Base-by-base conservation (phyloP, 2,329 filamentous ascomycete genomes). In the Aspergillus glaucus region DNA sequence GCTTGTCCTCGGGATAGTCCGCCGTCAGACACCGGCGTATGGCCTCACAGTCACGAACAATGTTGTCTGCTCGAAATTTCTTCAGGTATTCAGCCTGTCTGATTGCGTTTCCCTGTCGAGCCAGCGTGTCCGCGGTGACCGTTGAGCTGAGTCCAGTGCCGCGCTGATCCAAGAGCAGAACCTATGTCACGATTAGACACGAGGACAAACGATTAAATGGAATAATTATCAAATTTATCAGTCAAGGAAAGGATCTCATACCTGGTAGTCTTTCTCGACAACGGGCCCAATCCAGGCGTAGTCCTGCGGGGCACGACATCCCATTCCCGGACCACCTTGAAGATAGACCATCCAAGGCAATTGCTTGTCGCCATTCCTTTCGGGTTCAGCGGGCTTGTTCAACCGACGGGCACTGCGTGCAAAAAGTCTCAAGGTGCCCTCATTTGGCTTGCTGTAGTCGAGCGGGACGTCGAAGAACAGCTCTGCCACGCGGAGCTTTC, bases 1-100 rank as follows among this genome's bases (percentile, higher is more conserved):
- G 80, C 63, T 86, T 83, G 43, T 85, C 80, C 19, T 79, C 74
- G 0, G 86, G 82, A 59, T 83, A 87, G 45, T 84, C 81, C 4
- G 76, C 73, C 0, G 87, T 93, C 47, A 97, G 74, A 36, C 79
- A 85, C 59, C 83, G 79, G 4, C 92, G 81, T 28, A 97, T 82
- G 4, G 91, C 89, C 65, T 97, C 92, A 55, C 86, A 88, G 62
- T 97, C 92, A 43, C 81, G 82, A 37, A 97, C 90, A 45, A 95
- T 94, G 62, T 80, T 93, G 68, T 96, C 91, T 30, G 92, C 90
- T 39, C 92, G 82, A 74, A 95, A 95, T 36, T 84, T 76, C 64
- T 86, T 87, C 54, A 97, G 77, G 60, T 95, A 95, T 46, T 84
- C 79, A 6, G 86, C 86, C 68, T 96, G 89, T 49, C 81, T 80